Conservation (phyloP, 192 early-diverging fungal species). For the Linnemannia hyalina region DNA sequence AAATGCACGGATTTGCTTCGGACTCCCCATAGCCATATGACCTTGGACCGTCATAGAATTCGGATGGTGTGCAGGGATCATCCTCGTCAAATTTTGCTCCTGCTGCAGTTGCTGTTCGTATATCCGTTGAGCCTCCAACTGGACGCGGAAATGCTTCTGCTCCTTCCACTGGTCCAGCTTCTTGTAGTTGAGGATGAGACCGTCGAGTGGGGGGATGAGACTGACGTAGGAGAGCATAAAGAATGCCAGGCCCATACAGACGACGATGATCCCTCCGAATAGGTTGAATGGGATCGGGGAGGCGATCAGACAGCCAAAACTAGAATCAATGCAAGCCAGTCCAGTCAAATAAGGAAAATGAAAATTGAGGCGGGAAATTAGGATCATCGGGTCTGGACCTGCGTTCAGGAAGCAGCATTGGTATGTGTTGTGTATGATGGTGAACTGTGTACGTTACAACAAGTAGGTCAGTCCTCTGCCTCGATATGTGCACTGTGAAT, state of each 20-base stretch:
- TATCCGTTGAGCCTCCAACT: constrained; percentile 43
- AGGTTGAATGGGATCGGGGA: constrained; percentile 46
- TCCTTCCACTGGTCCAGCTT: constrained; percentile 50
- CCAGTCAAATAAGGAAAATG: not conserved
- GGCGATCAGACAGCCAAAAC: constrained; percentile 48
- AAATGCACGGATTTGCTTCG: constrained; percentile 29
- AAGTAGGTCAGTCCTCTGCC: constrained; percentile 44
- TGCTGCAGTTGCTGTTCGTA: constrained; percentile 54
- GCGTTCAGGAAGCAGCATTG: not conserved
- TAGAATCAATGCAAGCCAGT: not conserved
- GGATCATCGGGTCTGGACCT: not conserved
- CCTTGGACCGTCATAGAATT: constrained; percentile 29
- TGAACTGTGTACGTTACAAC: constrained; percentile 22
- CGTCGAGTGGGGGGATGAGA: constrained; percentile 43
- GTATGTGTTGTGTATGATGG: not conserved
- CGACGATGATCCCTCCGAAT: constrained; percentile 48
- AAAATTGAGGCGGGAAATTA: not conserved
- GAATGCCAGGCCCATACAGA: constrained; percentile 48
- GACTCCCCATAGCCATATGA: constrained; percentile 22
- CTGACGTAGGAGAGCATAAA: constrained; percentile 49
- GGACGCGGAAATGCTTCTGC: constrained; percentile 52
- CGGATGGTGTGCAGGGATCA: constrained; percentile 37
- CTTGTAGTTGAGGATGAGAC: constrained; percentile 45
- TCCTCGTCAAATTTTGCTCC: constrained; percentile 38
- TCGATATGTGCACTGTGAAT: constrained; percentile 45